Percentiles rank a stretch among this genome's conserved stretches.
These are phyloP conservation scores for Astrothelium subdiscretum DNA, from an alignment of 495 filamentous ascomycete species.

Conservation along the genomic window DNA sequence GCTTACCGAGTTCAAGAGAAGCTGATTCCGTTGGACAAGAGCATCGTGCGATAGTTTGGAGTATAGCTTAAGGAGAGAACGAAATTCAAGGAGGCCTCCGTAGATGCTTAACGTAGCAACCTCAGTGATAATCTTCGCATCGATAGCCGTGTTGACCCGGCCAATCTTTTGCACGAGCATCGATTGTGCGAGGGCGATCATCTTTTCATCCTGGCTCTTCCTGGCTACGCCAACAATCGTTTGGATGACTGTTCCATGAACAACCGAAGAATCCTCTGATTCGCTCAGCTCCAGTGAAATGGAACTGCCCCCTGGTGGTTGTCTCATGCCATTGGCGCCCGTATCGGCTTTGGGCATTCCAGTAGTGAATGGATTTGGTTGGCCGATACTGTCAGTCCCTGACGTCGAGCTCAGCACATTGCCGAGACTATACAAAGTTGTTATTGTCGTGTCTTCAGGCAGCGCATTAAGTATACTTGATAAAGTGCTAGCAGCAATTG, in stretches of 20 bases:
- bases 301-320: constrained; percentile 58
- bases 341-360: constrained; percentile 14
- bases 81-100: constrained; percentile 66
- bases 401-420: constrained; percentile 71
- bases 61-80: constrained; percentile 73
- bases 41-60: constrained; percentile 59
- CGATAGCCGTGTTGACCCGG: constrained; percentile 62
- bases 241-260: constrained; percentile 72
- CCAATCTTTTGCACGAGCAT: constrained; percentile 91
- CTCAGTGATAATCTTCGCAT: constrained; percentile 73
- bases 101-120: constrained; percentile 63
- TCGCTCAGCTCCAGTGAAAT: constrained; percentile 59
- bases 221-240: constrained; percentile 80
- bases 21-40: constrained; percentile 49
- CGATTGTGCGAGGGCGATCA: constrained; percentile 85
- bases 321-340: constrained; percentile 33
- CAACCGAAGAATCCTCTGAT: constrained; percentile 60
- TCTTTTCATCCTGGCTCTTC: constrained; percentile 74
- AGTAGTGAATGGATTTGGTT: constrained; percentile 20
- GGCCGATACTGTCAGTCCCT: constrained; percentile 23
- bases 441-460: constrained; percentile 87
- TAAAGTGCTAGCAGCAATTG: constrained; percentile 67
- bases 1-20: constrained; percentile 52
- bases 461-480: constrained; percentile 66
- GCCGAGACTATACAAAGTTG: constrained; percentile 84